phyloP scores from a whole-genome alignment of 2,329 filamentous ascomycete genomes.

The Xylariales sp. region DNA sequence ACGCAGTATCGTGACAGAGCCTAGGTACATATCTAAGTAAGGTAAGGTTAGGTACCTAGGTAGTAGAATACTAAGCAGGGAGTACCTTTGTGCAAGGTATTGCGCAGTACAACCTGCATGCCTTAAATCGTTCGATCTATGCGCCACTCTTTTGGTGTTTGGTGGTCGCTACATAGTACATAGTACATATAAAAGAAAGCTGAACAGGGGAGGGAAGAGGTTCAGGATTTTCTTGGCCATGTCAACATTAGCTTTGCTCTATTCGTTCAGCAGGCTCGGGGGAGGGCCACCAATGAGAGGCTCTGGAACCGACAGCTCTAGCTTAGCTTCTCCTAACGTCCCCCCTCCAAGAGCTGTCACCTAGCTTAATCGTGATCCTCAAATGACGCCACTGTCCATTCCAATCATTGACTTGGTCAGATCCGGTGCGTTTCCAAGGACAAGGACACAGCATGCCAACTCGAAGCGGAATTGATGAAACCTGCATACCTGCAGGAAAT shows the following conservation, averaged over 20 bases:
- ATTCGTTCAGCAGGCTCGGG: neutral
- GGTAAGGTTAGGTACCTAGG: too few species aligned
- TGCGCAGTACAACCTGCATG: too few species aligned
- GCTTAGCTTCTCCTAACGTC: too few species aligned
- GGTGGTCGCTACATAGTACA: too few species aligned
- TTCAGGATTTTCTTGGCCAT: slow-evolving; percentile 9
- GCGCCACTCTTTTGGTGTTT: slow-evolving; percentile 4
- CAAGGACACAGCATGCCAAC: neutral
- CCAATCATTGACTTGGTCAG: too few species aligned
- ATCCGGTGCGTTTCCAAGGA: too few species aligned
- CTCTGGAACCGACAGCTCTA: too few species aligned
- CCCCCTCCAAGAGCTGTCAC: too few species aligned
- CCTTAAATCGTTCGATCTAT: slow-evolving; percentile 2
- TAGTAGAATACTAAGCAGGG: too few species aligned
- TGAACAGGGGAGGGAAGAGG: neutral
- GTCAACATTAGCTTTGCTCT: slow-evolving; percentile 9
- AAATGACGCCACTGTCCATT: slow-evolving; percentile 7
- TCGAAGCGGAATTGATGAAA: neutral
- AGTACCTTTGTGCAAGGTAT: too few species aligned
- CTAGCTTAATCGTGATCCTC: slow-evolving; percentile 3
- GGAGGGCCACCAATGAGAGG: slow-evolving; percentile 10
- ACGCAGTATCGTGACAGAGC: too few species aligned
- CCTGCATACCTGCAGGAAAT: neutral
- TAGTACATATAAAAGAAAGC: slow-evolving; percentile 1
- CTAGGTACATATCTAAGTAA: too few species aligned